Base-by-base conservation (phyloP, 2,329 filamentous ascomycete species). In the Verticillium tricorpus region DNA sequence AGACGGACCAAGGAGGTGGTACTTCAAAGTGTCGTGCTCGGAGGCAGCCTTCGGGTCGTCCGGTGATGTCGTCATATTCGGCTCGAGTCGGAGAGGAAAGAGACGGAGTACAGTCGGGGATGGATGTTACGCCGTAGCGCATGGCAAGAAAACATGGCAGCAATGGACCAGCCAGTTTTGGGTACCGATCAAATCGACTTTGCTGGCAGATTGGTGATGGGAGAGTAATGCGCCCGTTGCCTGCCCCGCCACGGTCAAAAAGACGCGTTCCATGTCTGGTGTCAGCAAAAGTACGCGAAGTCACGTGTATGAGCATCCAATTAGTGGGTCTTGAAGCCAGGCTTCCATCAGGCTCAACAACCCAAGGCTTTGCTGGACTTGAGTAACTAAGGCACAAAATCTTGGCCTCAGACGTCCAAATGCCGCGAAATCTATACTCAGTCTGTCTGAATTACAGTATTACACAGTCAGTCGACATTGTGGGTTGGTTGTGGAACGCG, bases 1-100 rank as follows among this genome's bases (percentile, higher is more conserved):
- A 6, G 93, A 97, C 0, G 93, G 94, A 0, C 95, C 95, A 0
- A 98, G 82, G 0, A 98, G 84, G 61, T 90, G 89, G 74, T 98
- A 96, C 71, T 97, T 97, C 61, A 98, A 82, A 4, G 90, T 93
- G 3, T 78, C 74, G 56, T 83, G 80, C 19, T 74, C 68, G 5
- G 60, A 22, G 1, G 39, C 28, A 6, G 59, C n/a, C 22, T 60
- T 40, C 12, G 22, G 39, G 5, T 60, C 56, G 22, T 25, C 28
- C 25, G 57, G 35, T 35, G 57, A 40, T 32, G 25, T n/a, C 19
- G 40, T 19, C 37, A 19, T 31, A 8, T 39, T 55, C 56, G 32
- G 32, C 25, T 52, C 39, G 56, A 45, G 60, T 25, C 17, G 19
- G 19, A 22, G 40, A 12, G n/a, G 45, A 12, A 12, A 25, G n/a